phyloP scores from a whole-genome alignment of 2,329 filamentous ascomycete species.

The Trichoderma citrinoviride region DNA sequence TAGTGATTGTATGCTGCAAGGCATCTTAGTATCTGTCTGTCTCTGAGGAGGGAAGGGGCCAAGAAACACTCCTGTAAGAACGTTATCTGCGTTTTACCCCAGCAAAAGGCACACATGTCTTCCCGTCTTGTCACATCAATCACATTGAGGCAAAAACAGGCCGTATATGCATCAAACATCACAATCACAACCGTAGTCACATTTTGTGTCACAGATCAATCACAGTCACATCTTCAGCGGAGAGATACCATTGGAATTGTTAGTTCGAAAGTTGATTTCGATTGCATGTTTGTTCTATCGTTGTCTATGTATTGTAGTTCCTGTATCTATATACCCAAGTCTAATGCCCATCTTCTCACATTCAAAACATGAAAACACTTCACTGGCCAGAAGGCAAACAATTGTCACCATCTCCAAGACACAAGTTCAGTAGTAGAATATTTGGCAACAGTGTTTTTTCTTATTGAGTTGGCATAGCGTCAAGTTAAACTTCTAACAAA shows the following conservation, averaged over 20 bases:
- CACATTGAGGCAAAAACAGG: no score
- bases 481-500: conserved; percentile 22
- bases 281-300: conserved; percentile 3
- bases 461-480: conserved; percentile 21
- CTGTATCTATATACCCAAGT: not conserved
- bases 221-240: not conserved
- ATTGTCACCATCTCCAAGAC: conserved; percentile 10
- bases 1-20: not conserved
- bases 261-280: not conserved
- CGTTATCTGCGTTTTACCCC: conserved; percentile 1
- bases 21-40: not conserved
- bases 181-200: not conserved
- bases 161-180: not conserved
- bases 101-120: not conserved
- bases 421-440: conserved; percentile 4
- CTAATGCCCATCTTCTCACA: not conserved
- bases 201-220: not conserved
- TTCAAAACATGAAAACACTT: not conserved
- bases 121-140: not conserved
- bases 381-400: not conserved
- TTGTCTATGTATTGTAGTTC: not conserved
- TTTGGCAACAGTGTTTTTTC: conserved; percentile 20
- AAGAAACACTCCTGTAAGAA: not conserved
- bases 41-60: no score
- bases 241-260: no score